Conservation (phyloP, 805 yeast genomes). For the Danielozyma ontarioensis region DNA sequence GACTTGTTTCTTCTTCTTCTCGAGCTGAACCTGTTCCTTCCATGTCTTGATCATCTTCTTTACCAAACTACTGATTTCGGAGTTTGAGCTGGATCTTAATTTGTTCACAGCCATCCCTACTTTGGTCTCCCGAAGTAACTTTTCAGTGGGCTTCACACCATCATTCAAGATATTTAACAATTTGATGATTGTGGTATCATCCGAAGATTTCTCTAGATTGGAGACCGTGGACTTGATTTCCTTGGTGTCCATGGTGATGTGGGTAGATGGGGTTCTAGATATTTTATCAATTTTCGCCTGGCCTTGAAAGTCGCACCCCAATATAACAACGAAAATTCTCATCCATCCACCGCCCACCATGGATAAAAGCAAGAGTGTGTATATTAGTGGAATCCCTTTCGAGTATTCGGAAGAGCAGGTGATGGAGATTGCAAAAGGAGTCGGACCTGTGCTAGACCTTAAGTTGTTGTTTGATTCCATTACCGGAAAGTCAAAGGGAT, state of each 20-base stretch:
- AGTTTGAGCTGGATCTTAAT: constrained; percentile 61
- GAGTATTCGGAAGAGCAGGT: constrained; percentile 94
- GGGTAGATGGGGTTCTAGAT: no score
- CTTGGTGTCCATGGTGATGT: constrained; percentile 58
- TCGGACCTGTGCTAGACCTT: constrained; percentile 78
- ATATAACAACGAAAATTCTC: not conserved
- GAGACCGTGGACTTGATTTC: constrained; percentile 68
- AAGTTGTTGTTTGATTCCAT: constrained; percentile 79
- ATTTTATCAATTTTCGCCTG: no score
- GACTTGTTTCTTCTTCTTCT: constrained; percentile 41
- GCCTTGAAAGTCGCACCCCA: not conserved
- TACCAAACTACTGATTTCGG: constrained; percentile 67
- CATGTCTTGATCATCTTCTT: constrained; percentile 79
- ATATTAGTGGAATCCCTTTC: constrained; percentile 84
- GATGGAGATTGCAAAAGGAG: constrained; percentile 75
- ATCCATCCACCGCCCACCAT: constrained; percentile 1
- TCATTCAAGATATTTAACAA: constrained; percentile 60
- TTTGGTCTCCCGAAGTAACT: constrained; percentile 82
- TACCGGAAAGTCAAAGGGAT: constrained; percentile 89
- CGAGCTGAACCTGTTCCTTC: constrained; percentile 82
- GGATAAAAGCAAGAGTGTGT: constrained; percentile 33
- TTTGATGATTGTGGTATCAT: constrained; percentile 57
- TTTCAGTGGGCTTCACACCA: constrained; percentile 80
- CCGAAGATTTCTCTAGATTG: constrained; percentile 68
- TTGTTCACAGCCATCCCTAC: constrained; percentile 97